Conservation (phyloP, 352 stramenopile species). For the Pythium monospermum region DNA sequence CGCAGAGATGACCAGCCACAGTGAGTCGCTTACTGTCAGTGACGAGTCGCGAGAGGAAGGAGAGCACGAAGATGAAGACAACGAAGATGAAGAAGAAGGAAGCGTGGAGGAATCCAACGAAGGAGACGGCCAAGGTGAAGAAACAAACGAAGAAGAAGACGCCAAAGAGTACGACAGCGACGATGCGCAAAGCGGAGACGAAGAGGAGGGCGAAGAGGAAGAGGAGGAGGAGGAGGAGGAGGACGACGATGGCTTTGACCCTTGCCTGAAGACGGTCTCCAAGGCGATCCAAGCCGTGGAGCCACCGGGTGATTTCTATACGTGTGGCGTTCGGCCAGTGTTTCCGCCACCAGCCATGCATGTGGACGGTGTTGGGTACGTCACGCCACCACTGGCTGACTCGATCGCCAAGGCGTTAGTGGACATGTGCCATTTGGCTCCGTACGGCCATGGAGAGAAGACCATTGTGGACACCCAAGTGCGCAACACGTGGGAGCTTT, state of each 20-base stretch:
- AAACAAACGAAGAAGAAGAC: too few species aligned
- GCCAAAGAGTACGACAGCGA: too few species aligned
- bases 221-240: constrained; percentile 4
- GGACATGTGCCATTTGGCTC: constrained; percentile 11
- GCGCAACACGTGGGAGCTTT: constrained; percentile 20
- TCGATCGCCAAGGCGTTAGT: constrained; percentile 2
- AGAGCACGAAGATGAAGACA: too few species aligned
- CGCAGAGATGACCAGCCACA: too few species aligned
- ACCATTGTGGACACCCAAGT: constrained; percentile 15
- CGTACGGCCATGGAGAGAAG: constrained; percentile 14
- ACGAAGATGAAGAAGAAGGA: too few species aligned
- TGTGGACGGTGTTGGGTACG: constrained; percentile 3
- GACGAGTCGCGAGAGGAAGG: too few species aligned
- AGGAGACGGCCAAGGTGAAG: too few species aligned
- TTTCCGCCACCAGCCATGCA: constrained; percentile 6
- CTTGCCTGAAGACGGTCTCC: constrained; percentile 2
- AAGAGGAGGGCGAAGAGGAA: constrained; percentile 2
- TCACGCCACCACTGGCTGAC: constrained; percentile 5
- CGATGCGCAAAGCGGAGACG: too few species aligned
- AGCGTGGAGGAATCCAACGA: too few species aligned
- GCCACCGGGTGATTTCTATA: constrained; percentile 11
- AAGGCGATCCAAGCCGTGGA: constrained; percentile 9
- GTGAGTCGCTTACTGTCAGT: too few species aligned
- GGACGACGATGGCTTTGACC: neutral
- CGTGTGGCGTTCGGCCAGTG: neutral